Percentiles rank a stretch among this genome's conserved stretches.
Conservation (phyloP, 306 rosid genomes). For the Lupinus albus region DNA sequence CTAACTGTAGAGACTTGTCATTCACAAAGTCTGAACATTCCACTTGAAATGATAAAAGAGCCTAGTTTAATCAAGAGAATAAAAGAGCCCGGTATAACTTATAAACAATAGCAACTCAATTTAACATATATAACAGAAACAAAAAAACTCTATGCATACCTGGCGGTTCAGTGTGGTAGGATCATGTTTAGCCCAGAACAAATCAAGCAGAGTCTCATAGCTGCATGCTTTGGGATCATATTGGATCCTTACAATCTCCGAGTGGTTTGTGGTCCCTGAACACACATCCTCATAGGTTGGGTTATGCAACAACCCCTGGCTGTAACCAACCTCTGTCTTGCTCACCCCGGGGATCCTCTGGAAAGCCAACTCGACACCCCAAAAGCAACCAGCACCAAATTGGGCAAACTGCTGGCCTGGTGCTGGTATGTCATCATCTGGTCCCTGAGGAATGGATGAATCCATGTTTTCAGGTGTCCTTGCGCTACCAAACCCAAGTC, state of each 20-base stretch:
- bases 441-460: constrained; percentile 72
- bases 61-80: neutral
- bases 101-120: constrained; percentile 29
- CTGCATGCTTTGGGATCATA: constrained; percentile 73
- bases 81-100: neutral
- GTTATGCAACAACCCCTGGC: constrained; percentile 73
- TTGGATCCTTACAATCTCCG: constrained; percentile 86
- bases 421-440: constrained; percentile 78
- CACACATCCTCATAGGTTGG: constrained; percentile 85
- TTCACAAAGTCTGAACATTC: constrained; percentile 10
- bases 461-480: constrained; percentile 58
- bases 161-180: constrained; percentile 93
- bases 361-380: constrained; percentile 94
- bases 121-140: constrained; percentile 7
- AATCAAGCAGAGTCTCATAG: constrained; percentile 71
- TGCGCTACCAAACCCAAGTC: constrained; percentile 69
- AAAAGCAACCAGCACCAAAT: constrained; percentile 96
- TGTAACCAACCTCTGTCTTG: constrained; percentile 87
- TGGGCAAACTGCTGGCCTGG: constrained; percentile 86
- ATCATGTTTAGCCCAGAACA: constrained; percentile 81
- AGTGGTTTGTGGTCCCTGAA: constrained; percentile 67
- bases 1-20: neutral
- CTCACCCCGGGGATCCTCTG: constrained; percentile 84
- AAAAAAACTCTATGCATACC: constrained; percentile 43
- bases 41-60: neutral